Evolutionary conservation across 345 rosid species (phyloP).

Genomic region (Isatis tinctoria): DNA sequence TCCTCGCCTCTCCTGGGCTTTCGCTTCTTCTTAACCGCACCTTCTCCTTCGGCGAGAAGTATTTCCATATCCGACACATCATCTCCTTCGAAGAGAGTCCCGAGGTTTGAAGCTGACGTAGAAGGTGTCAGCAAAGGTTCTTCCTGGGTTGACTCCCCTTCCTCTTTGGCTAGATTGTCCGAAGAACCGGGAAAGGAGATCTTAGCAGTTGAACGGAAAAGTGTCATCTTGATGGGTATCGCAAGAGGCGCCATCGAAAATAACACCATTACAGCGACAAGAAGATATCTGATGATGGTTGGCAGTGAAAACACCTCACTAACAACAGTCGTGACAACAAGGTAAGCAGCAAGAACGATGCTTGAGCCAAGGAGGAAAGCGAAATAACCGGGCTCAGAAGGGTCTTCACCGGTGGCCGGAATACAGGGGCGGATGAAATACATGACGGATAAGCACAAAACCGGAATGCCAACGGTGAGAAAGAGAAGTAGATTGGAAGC

Average conservation of each 20-base stretch:
- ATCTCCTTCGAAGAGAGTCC: slow-evolving; percentile 53
- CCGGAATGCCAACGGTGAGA: slow-evolving; percentile 73
- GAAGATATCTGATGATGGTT: slow-evolving; percentile 38
- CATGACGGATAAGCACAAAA: slow-evolving; percentile 60
- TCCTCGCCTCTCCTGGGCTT: slow-evolving; percentile 85
- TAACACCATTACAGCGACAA: slow-evolving; percentile 58
- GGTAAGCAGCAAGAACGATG: slow-evolving; percentile 64
- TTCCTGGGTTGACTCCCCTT: slow-evolving; percentile 37
- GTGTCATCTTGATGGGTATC: slow-evolving; percentile 91
- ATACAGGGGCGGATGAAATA: slow-evolving; percentile 75
- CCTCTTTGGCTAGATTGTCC: slow-evolving; percentile 45
- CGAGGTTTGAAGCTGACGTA: slow-evolving; percentile 65
- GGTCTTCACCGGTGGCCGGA: slow-evolving; percentile 87
- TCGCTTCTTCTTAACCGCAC: slow-evolving; percentile 74
- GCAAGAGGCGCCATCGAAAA: slow-evolving; percentile 74
- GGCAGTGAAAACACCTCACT: slow-evolving; percentile 43
- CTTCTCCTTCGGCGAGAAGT: slow-evolving; percentile 77
- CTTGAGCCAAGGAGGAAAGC: slow-evolving; percentile 61
- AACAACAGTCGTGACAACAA: slow-evolving; percentile 49
- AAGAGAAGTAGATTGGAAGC: slow-evolving; percentile 56
- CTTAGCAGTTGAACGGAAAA: slow-evolving; percentile 53
- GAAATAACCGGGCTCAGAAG: slow-evolving; percentile 73
- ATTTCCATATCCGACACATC: slow-evolving; percentile 47
- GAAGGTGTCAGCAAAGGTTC: slow-evolving; percentile 64
- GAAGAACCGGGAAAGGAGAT: slow-evolving; percentile 52